A percentile compares a stretch with the other conserved stretches of the same genome.
These are phyloP conservation scores for Hypoxylon sp. DNA, from an alignment of 2,329 filamentous ascomycete species.

Conservation along the genomic window DNA sequence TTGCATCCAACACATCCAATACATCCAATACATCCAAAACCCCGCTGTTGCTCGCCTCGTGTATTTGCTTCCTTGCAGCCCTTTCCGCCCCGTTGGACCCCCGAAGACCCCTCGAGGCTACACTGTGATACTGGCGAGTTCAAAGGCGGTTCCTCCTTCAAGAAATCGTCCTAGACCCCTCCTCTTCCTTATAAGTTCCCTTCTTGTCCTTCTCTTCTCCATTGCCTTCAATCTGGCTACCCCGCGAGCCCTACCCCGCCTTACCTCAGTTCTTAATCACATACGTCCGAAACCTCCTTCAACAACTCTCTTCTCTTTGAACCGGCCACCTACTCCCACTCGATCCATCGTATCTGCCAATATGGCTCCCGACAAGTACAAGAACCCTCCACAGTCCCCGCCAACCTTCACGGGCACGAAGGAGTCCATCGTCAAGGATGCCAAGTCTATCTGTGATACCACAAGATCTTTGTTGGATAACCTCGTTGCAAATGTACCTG, in stretches of 20 bases:
- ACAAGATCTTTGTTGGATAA: slow-evolving; percentile 77
- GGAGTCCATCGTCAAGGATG: slow-evolving; percentile 76
- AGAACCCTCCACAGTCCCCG: slow-evolving; percentile 82
- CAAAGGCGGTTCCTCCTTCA: slow-evolving; percentile 45
- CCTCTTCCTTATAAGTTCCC: slow-evolving; percentile 63
- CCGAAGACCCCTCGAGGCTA: slow-evolving; percentile 14
- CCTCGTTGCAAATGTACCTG: slow-evolving; percentile 73
- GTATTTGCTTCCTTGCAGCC: slow-evolving; percentile 19
- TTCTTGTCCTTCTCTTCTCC: slow-evolving; percentile 69
- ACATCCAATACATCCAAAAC: not conserved
- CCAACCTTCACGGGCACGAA: slow-evolving; percentile 83
- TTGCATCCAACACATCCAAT: not conserved
- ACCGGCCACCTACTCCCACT: slow-evolving; percentile 29
- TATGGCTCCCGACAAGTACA: slow-evolving; percentile 78
- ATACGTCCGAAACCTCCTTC: slow-evolving; percentile 61
- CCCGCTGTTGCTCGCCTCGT: slow-evolving; percentile 24
- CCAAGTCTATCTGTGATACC: slow-evolving; percentile 74
- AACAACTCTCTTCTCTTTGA: slow-evolving; percentile 50
- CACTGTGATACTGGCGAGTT: slow-evolving; percentile 58
- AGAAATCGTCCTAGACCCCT: slow-evolving; percentile 42
- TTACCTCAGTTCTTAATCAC: slow-evolving; percentile 71
- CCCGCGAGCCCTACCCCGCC: slow-evolving; percentile 70
- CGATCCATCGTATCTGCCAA: slow-evolving; percentile 64
- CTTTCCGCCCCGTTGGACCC: slow-evolving; percentile 37
- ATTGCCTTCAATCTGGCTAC: slow-evolving; percentile 77